A percentile compares a stretch with the other conserved stretches of the same genome.
These are phyloP conservation scores for Elaeagnus macrophylla DNA, from an alignment of 306 rosid species.

Conservation along the genomic window DNA sequence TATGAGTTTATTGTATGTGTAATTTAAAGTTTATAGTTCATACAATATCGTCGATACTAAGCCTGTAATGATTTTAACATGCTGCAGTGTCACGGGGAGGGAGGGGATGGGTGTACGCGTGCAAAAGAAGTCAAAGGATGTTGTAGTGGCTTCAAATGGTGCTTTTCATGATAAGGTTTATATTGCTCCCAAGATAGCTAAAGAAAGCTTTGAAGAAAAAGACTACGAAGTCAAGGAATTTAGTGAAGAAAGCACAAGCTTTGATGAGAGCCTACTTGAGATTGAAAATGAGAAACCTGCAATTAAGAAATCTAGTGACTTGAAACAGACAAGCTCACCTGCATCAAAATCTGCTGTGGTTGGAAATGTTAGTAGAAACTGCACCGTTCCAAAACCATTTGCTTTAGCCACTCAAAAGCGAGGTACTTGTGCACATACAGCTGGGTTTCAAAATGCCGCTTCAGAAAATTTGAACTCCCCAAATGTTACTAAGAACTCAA, in stretches of 20 bases:
- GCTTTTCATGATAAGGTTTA: conserved; percentile 36
- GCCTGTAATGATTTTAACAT: conserved; percentile 13
- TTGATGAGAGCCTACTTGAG: conserved; percentile 28
- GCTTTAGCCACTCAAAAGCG: conserved; percentile 44
- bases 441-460: conserved; percentile 36
- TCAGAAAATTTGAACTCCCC: conserved; percentile 41
- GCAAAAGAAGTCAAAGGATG: conserved; percentile 43
- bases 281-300: conserved; percentile 43
- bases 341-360: conserved; percentile 30
- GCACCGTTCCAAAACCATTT: conserved; percentile 44
- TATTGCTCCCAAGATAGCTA: conserved; percentile 55
- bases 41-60: conserved; percentile 1
- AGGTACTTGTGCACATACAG: conserved; percentile 23
- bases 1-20: neutral
- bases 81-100: conserved; percentile 92
- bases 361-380: conserved; percentile 32
- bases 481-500: conserved; percentile 34
- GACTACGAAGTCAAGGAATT: conserved; percentile 54
- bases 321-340: conserved; percentile 35
- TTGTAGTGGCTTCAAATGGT: conserved; percentile 30
- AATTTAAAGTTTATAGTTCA: neutral
- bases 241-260: conserved; percentile 35
- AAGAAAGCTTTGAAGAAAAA: conserved; percentile 44
- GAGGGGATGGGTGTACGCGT: conserved; percentile 55
- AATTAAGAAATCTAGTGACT: conserved; percentile 29